Evolutionary conservation across 306 rosid species (phyloP).

Genomic region (Potentilla sterilis): DNA sequence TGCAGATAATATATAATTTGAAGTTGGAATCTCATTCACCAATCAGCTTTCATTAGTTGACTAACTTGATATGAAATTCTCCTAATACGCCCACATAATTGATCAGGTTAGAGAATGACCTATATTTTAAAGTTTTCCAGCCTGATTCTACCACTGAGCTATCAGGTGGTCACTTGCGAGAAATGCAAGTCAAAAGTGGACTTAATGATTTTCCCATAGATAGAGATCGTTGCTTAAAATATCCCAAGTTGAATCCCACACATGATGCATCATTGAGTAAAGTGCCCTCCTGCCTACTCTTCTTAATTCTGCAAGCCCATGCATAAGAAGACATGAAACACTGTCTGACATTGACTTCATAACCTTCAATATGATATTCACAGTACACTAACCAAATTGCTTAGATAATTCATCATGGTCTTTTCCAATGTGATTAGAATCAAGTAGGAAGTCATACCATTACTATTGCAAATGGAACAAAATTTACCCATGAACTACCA

Average conservation of each 20-base stretch:
- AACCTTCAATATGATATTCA: not conserved
- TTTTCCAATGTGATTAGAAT: not conserved
- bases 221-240: slow-evolving; percentile 6
- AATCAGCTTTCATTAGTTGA: not conserved
- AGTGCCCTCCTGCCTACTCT: not conserved
- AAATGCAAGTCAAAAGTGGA: slow-evolving; percentile 5
- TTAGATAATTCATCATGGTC: not conserved
- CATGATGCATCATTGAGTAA: not conserved
- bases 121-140: not conserved
- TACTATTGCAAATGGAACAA: not conserved
- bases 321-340: not conserved
- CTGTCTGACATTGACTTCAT: not conserved
- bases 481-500: not conserved
- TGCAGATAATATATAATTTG: too few species aligned
- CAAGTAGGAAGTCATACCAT: not conserved
- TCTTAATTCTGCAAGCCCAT: not conserved
- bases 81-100: not conserved
- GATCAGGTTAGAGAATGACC: not conserved
- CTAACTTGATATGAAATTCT: not conserved
- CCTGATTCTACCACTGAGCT: not conserved
- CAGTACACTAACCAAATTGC: not conserved
- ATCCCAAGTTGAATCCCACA: slow-evolving; percentile 8
- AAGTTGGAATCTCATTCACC: not conserved
- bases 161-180: not conserved
- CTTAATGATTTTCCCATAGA: not conserved